Evolutionary conservation across 2,329 filamentous ascomycete species (phyloP), one percentile per base, ranked within the genome.

Genomic region (Xylariaceae sp.): DNA sequence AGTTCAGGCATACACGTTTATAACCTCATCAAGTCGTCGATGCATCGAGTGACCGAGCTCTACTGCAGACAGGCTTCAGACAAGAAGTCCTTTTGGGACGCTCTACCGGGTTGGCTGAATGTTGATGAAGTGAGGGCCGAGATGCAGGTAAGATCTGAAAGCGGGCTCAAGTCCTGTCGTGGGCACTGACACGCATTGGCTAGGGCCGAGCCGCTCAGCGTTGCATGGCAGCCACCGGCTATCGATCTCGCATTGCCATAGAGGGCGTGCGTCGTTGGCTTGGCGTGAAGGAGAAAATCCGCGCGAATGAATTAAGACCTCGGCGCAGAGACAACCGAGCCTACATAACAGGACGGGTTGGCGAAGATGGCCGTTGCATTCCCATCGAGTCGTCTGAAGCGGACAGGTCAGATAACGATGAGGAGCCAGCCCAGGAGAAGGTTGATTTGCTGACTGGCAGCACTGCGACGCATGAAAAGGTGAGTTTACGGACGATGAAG

Each of bases 71-170:
- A 36, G 6, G 7, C 6, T 12, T 8, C 12, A n/a, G 42, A 54
- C 15, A 19, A 40, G 29, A 8, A 21, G 18, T 30, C 39, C n/a
- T 57, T 61, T 29, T 59, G 56, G 58, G 18, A 39, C 2, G 54
- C 56, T 19, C 40, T 53, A 5, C 40, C 47, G 4, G 56, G 58
- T 10, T 61, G 58, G 58, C 36, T 61, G 34, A 59, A 61, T 21
- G 22, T 57, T 3, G 58, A 61, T 18, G 58, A 61, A 41, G 50
- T 61, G 13, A 59, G 58, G 21, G 46, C 49, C 12, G 58, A 61
- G 50, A 61, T 61, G 58, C 56, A 58, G 48, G 58, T 60, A 47
- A 50, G 58, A 29, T 26, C 8, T 4, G 26, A 26, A 26, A 26
- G 26, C 26, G 8, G 26, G 26, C 4, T 26, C 26, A 26, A 26